Base-by-base conservation (phyloP, 164 flowering plant genomes). In the Vitis rotundifolia region DNA sequence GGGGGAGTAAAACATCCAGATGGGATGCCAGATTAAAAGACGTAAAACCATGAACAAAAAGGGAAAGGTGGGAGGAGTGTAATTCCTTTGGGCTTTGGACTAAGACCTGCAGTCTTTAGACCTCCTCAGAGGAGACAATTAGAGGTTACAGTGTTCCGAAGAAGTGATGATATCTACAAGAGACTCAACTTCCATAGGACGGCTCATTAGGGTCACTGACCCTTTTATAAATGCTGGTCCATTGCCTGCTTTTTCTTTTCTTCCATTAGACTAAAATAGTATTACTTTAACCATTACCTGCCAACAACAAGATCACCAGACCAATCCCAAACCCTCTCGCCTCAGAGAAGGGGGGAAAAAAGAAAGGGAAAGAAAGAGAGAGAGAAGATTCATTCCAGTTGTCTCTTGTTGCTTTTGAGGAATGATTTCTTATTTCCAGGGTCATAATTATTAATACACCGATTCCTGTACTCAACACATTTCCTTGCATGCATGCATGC, bases 331-430 rank as follows among this genome's bases (percentile, higher is more conserved):
- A 52, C 2, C 26, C 69, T 22, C 26, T 22, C 26, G 26, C 55
- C 3, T 5, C 48, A 37, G 9, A 53, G 18, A 66, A 55, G 2
- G 13, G 49, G 49, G 18, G 11, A 54, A 5, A 61, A 53, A 50
- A 19, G 60, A 22, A 53, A 63, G 29, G 13, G 28, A 51, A 51
- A 47, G 37, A 68, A 16, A 57, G 66, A 55, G 70, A 70, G 14
- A 56, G 67, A 49, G 48, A 61, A 69, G 52, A 76, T 64, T 76
- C 80, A 74, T 71, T 79, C 85, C 82, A 77, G 79, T 79, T 79
- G 82, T 82, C 59, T 72, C 65, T 77, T 75, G 80, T 63, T 76
- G 77, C 85, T 82, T 82, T 82, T 82, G 78, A 82, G 82, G 80
- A 76, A 73, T 67, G 66, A 16, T 64, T 3, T 61, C 60, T 58